Conservation (phyloP, 768 basidiomycete species). For the Pleurotus djamor region DNA sequence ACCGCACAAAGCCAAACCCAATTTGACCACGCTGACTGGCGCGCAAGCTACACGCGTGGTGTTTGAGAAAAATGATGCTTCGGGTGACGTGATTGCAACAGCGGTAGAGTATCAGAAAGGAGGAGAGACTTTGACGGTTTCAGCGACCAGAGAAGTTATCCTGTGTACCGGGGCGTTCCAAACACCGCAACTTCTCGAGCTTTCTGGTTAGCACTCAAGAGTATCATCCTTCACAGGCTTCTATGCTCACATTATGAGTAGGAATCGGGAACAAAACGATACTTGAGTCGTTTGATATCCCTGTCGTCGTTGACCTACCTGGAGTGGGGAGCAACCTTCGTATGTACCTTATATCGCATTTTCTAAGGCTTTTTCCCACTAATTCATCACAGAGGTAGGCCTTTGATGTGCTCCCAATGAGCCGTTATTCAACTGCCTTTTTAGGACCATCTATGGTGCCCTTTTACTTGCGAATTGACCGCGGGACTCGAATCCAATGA, state of each 20-base stretch:
- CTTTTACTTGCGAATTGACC: slow-evolving; percentile 1
- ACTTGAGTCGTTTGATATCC: slow-evolving; percentile 24
- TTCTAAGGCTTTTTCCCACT: no score
- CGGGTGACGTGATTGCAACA: slow-evolving; percentile 4
- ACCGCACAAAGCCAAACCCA: background rate
- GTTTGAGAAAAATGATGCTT: background rate
- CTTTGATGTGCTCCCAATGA: no score
- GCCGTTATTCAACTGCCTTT: background rate
- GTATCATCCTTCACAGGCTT: no score
- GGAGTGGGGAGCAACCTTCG: slow-evolving; percentile 38
- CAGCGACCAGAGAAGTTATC: slow-evolving; percentile 17
- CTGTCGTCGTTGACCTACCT: slow-evolving; percentile 29
- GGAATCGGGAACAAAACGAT: slow-evolving; percentile 33
- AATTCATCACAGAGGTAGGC: no score
- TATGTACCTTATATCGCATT: no score
- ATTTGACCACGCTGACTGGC: background rate
- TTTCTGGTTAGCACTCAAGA: no score
- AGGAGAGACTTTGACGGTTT: slow-evolving; percentile 7
- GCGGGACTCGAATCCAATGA: slow-evolving; percentile 1
- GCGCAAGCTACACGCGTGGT: slow-evolving; percentile 5
- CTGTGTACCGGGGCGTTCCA: slow-evolving; percentile 19
- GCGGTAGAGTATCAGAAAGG: slow-evolving; percentile 11
- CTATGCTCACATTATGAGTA: no score
- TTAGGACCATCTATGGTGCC: slow-evolving; percentile 6
- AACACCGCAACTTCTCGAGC: slow-evolving; percentile 21